These are phyloP conservation scores for Maudiozyma saulgeensis DNA, from an alignment of 805 yeast genomes.

Conservation along the genomic window DNA sequence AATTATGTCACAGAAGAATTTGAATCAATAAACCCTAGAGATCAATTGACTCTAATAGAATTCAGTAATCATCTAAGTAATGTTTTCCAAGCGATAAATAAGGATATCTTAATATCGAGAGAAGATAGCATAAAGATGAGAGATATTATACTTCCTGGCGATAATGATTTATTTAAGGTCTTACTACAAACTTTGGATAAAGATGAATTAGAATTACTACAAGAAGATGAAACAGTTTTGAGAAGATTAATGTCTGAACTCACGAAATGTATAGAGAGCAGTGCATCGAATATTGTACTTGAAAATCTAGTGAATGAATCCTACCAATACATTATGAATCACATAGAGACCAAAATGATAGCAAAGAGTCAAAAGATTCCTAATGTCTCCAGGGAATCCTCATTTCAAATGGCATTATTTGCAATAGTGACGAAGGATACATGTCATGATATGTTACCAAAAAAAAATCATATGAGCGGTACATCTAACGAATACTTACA, in stretches of 20 bases:
- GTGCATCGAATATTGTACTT: conserved; percentile 20
- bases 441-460: conserved; percentile 14
- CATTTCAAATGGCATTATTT: conserved; percentile 22
- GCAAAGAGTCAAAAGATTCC: conserved; percentile 9
- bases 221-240: conserved; percentile 24
- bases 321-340: conserved; percentile 21
- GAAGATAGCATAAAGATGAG: conserved; percentile 8
- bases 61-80: conserved; percentile 39
- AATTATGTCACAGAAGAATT: conserved; percentile 51
- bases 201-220: conserved; percentile 28
- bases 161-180: conserved; percentile 42
- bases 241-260: conserved; percentile 38
- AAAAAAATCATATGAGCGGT: conserved; percentile 9
- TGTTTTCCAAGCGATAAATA: conserved; percentile 23
- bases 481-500: conserved; percentile 17
- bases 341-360: conserved; percentile 13
- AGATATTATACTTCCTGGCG: conserved; percentile 39
- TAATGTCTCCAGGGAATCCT: conserved; percentile 1
- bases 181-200: conserved; percentile 44
- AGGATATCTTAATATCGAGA: conserved; percentile 26
- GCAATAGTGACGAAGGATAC: conserved; percentile 26
- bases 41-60: conserved; percentile 55
- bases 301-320: conserved; percentile 24
- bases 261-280: conserved; percentile 31
- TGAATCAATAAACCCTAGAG: conserved; percentile 56